Base-by-base conservation (phyloP, 352 stramenopile genomes). In the Chrysophaeum taylorii region DNA sequence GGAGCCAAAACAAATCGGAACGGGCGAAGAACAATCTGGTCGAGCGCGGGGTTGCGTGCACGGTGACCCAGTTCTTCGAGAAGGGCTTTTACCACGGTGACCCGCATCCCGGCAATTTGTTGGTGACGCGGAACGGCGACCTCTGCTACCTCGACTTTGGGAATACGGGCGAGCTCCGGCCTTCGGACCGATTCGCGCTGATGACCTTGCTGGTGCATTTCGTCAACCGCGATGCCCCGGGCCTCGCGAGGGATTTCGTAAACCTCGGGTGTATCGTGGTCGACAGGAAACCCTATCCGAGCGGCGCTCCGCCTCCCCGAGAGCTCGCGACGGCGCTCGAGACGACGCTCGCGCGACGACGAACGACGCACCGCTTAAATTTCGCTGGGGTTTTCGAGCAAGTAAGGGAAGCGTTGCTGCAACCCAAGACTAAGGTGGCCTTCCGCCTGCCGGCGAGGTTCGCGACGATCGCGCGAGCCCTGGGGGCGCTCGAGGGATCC, bases 131-230 rank as follows among this genome's bases (percentile, higher is more conserved):
- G 29, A 12, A 71, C 12, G 37, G 39, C 4, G 27, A 45, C 18
- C 36, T 76, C 0, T 27, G n/a, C 1, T 63, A 75, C 48, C 68
- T 76, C 45, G 72, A 76, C 52, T 76, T 76, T 74, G 72, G 72
- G 16, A 54, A 75, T 12, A 75, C 63, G 33, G 69, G 41, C 36
- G 12, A 36, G 15, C 18, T 76, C 1, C n/a, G 38, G 0, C 5
- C 9, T n/a, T 37, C 33, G 15, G 69, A 74, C 45, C 73, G 42
- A 41, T 7, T 35, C 2, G 45, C 18, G 29, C 73, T 76, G 43
- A 76, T 66, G 25, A 1, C 41, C 7, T 38, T 70, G 21, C 29
- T 76, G 14, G 33, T 73, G 23, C 72, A 76, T 29, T 70, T 76
- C 43, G 74, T 74, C 38, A 48, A 74, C 31, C 54, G 72, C 33